Evolutionary conservation across 495 filamentous ascomycete genomes (phyloP).

Genomic region (Aspergillus hancockii): DNA sequence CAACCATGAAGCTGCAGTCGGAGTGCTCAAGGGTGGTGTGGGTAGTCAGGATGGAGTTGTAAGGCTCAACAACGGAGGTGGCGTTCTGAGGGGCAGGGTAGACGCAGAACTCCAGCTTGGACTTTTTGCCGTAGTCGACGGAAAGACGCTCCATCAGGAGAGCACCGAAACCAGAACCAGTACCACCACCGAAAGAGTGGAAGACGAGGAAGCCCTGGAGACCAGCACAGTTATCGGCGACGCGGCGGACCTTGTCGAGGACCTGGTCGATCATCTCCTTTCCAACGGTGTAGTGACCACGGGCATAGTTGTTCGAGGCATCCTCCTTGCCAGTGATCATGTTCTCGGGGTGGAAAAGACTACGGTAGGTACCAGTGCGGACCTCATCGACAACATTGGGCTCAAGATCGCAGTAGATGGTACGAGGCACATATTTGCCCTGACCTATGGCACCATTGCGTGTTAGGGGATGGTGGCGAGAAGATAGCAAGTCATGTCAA

Average conservation of each 20-base stretch:
- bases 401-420: slow-evolving; percentile 99
- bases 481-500: slow-evolving; percentile 12
- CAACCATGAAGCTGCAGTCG: slow-evolving; percentile 99
- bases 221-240: slow-evolving; percentile 95
- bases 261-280: slow-evolving; percentile 99
- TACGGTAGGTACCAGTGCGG: slow-evolving; percentile 93
- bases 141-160: slow-evolving; percentile 97
- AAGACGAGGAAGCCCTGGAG: slow-evolving; percentile 99
- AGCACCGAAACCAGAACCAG: slow-evolving; percentile 96
- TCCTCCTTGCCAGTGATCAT: slow-evolving; percentile 99
- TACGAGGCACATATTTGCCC: slow-evolving; percentile 98
- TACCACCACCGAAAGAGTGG: slow-evolving; percentile 99
- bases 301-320: slow-evolving; percentile 99
- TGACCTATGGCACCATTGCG: slow-evolving; percentile 60
- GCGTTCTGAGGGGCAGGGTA: slow-evolving; percentile 97
- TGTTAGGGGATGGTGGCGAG: slow-evolving; percentile 19
- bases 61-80: slow-evolving; percentile 97
- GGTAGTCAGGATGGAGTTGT: slow-evolving; percentile 98
- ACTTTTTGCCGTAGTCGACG: slow-evolving; percentile 98
- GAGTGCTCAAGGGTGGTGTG: slow-evolving; percentile 99
- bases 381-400: slow-evolving; percentile 99
- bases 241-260: slow-evolving; percentile 90
- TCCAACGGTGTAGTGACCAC: slow-evolving; percentile 97
- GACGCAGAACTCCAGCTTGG: slow-evolving; percentile 98
- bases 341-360: slow-evolving; percentile 96